A percentile compares a stretch with the other conserved stretches of the same genome.
phyloP scores from a whole-genome alignment of 192 early-diverging fungal species.

The Backusella liffmaniae region DNA sequence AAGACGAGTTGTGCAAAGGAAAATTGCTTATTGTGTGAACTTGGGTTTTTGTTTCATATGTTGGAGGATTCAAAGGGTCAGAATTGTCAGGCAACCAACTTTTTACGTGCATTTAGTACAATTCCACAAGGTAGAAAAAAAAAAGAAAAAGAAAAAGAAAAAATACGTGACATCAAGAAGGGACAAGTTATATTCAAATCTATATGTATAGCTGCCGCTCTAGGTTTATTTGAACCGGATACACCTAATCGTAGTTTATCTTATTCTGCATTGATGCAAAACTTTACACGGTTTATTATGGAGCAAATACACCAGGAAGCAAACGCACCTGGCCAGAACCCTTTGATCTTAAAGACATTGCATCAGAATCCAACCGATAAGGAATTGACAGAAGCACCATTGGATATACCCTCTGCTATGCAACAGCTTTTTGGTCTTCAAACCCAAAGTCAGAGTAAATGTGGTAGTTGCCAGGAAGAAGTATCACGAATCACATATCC shows the following conservation, averaged over 20 bases:
- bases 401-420: conserved; percentile 48
- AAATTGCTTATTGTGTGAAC: conserved; percentile 86
- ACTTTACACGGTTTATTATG: conserved; percentile 86
- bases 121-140: conserved; percentile 70
- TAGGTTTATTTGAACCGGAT: conserved; percentile 90
- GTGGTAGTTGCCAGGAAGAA: conserved; percentile 65
- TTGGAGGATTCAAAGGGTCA: conserved; percentile 85
- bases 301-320: conserved; percentile 86
- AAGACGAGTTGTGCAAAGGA: conserved; percentile 64
- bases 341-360: conserved; percentile 28
- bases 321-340: conserved; percentile 35
- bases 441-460: conserved; percentile 58
- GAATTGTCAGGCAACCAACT: conserved; percentile 95
- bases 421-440: conserved; percentile 71
- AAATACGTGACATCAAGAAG: background rate
- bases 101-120: conserved; percentile 79
- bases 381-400: background rate
- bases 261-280: conserved; percentile 80
- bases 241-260: conserved; percentile 53
- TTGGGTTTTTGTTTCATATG: conserved; percentile 93
- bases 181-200: background rate
- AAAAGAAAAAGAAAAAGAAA: background rate
- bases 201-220: conserved; percentile 58
- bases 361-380: background rate
- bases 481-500: conserved; percentile 63